Evolutionary conservation across 1,139 yeast genomes (phyloP).

Genomic region (Yamadazyma trypodendri): DNA sequence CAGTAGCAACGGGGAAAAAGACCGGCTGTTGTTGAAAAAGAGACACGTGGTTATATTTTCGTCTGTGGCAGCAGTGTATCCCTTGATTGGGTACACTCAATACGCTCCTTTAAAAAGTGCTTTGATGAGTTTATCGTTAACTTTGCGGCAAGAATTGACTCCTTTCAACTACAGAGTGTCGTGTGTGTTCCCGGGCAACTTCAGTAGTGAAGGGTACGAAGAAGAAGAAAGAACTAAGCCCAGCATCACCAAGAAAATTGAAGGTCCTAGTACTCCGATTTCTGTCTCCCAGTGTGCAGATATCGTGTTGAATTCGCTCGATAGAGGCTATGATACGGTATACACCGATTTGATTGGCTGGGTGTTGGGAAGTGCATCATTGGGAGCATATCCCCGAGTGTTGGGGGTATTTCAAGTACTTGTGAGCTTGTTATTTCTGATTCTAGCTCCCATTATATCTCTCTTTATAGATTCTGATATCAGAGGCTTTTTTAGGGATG

Average conservation of each 20-base stretch:
- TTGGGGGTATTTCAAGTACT: slow-evolving; percentile 56
- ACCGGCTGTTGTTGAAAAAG: slow-evolving; percentile 19
- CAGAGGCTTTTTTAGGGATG: slow-evolving; percentile 29
- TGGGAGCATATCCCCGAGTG: slow-evolving; percentile 71
- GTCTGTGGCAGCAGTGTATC: slow-evolving; percentile 78
- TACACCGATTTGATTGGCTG: slow-evolving; percentile 88
- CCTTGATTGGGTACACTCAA: slow-evolving; percentile 87
- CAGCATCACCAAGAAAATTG: slow-evolving; percentile 73
- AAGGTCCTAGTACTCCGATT: slow-evolving; percentile 79
- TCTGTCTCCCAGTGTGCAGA: slow-evolving; percentile 66
- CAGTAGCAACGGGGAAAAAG: slow-evolving; percentile 7
- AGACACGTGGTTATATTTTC: slow-evolving; percentile 76
- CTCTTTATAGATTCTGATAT: slow-evolving; percentile 58
- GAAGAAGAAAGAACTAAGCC: slow-evolving; percentile 88
- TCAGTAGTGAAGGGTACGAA: slow-evolving; percentile 81
- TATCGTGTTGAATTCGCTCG: slow-evolving; percentile 54
- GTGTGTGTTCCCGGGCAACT: slow-evolving; percentile 82
- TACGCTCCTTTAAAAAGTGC: slow-evolving; percentile 92
- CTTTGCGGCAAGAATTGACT: slow-evolving; percentile 77
- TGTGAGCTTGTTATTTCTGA: slow-evolving; percentile 47
- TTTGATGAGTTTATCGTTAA: slow-evolving; percentile 67
- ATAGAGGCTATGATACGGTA: slow-evolving; percentile 68
- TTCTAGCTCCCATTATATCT: slow-evolving; percentile 66
- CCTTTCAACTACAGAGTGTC: slow-evolving; percentile 64
- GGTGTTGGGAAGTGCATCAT: slow-evolving; percentile 64